Conservation (phyloP, 352 stramenopile species). For the Thraustochytrium striatum region DNA sequence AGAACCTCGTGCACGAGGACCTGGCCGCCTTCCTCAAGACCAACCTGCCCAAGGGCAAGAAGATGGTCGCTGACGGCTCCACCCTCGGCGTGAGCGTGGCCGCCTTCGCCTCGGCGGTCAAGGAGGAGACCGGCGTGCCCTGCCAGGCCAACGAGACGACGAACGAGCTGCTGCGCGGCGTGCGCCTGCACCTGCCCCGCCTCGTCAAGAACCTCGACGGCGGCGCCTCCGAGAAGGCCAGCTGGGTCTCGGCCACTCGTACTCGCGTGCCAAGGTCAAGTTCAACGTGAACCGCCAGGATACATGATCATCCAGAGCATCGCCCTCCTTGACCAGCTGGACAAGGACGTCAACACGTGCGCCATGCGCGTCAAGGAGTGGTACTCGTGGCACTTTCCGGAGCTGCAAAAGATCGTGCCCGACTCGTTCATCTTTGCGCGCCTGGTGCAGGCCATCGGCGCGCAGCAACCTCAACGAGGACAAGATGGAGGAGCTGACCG, state of each 20-base stretch:
- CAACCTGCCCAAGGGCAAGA: constrained; percentile 95
- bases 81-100: constrained; percentile 86
- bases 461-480: constrained; percentile 54
- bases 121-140: constrained; percentile 83
- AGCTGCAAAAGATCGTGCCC: constrained; percentile 98
- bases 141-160: constrained; percentile 96
- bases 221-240: constrained; percentile 94
- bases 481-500: constrained; percentile 37
- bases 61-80: constrained; percentile 80
- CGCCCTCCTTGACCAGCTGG: constrained; percentile 97
- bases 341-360: constrained; percentile 99
- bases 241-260: constrained; percentile 97
- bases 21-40: constrained; percentile 98
- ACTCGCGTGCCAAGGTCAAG: constrained; percentile 98
- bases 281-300: constrained; percentile 99
- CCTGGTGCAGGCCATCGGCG: constrained; percentile 93
- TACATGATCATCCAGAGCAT: constrained; percentile 99
- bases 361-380: constrained; percentile 99
- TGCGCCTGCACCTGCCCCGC: constrained; percentile 93
- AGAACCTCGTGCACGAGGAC: constrained; percentile 79
- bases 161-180: constrained; percentile 89
- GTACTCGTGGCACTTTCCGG: constrained; percentile 99
- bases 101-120: constrained; percentile 86
- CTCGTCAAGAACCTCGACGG: constrained; percentile 95
- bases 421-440: constrained; percentile 99